Conservation (phyloP, 192 early-diverging fungal species). For the Coemansia sp. region DNA sequence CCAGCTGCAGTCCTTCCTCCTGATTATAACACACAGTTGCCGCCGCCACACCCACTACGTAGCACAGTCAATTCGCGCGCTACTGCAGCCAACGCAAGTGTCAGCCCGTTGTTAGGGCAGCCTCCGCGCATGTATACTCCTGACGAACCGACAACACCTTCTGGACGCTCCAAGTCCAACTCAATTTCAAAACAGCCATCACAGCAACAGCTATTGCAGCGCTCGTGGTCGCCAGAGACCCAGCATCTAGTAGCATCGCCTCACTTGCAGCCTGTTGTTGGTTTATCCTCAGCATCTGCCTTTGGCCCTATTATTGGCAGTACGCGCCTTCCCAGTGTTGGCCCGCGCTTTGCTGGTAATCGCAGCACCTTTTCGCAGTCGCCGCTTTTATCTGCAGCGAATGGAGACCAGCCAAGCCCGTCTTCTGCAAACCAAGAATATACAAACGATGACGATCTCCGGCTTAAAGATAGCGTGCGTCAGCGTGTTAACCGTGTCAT, state of each 20-base stretch:
- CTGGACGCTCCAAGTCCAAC: background rate
- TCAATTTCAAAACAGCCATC: background rate
- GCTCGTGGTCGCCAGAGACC: conserved; percentile 26
- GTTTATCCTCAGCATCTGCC: conserved; percentile 21
- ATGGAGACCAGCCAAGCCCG: background rate
- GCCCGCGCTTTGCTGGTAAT: conserved; percentile 9
- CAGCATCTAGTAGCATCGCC: conserved; percentile 22
- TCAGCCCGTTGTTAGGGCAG: conserved; percentile 30
- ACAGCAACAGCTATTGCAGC: conserved; percentile 16
- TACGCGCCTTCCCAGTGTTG: conserved; percentile 20
- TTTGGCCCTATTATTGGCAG: conserved; percentile 21
- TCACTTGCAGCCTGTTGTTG: conserved; percentile 37
- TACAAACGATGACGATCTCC: conserved; percentile 27
- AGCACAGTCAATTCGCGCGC: conserved; percentile 35
- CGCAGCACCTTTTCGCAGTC: conserved; percentile 6
- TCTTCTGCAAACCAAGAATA: background rate
- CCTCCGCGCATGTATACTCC: conserved; percentile 44
- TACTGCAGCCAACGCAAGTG: conserved; percentile 16
- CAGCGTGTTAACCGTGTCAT: conserved; percentile 49
- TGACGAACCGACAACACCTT: conserved; percentile 22
- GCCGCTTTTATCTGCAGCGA: conserved; percentile 7
- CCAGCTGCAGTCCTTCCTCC: conserved; percentile 37
- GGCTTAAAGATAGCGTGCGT: conserved; percentile 50
- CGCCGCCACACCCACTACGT: conserved; percentile 46
- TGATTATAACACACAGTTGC: conserved; percentile 53